Percentiles rank a stretch among this genome's conserved stretches.
Evolutionary conservation across 2,329 filamentous ascomycete species (phyloP).

Genomic region (Neoscytalidium dimidiatum): DNA sequence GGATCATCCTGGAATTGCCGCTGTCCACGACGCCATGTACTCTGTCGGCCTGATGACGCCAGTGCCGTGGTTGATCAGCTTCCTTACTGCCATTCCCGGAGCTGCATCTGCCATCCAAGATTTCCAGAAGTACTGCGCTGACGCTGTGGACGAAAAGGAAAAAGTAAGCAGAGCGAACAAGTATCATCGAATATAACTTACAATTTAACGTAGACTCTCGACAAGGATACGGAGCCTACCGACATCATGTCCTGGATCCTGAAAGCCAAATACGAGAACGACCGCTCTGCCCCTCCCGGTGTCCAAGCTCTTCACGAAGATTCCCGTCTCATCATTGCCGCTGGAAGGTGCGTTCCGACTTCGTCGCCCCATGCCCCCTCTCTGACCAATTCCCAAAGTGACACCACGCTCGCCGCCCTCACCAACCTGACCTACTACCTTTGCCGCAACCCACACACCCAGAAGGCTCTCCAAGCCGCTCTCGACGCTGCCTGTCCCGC

Average conservation of each 20-base stretch:
- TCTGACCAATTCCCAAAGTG: slow-evolving; percentile 46
- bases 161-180: slow-evolving; percentile 24
- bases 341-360: slow-evolving; percentile 38
- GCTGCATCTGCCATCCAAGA: slow-evolving; percentile 28
- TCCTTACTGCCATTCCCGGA: slow-evolving; percentile 34
- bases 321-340: slow-evolving; percentile 36
- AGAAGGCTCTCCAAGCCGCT: not conserved
- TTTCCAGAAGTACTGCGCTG: slow-evolving; percentile 34
- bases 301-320: slow-evolving; percentile 36
- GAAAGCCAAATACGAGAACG: slow-evolving; percentile 41
- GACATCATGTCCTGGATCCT: slow-evolving; percentile 45
- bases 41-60: slow-evolving; percentile 34
- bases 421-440: slow-evolving; percentile 22
- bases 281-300: slow-evolving; percentile 36
- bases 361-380: slow-evolving; percentile 41
- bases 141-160: slow-evolving; percentile 34
- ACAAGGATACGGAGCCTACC: slow-evolving; percentile 30
- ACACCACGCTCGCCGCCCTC: not conserved
- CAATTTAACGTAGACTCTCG: not conserved
- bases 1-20: slow-evolving; percentile 35
- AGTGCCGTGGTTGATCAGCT: slow-evolving; percentile 40
- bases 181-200: not conserved
- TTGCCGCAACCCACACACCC: slow-evolving; percentile 21
- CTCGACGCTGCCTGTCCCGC: slow-evolving; percentile 31
- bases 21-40: slow-evolving; percentile 38